Evolutionary conservation across 352 stramenopile genomes (phyloP).

Genomic region (Peronospora tabacina): DNA sequence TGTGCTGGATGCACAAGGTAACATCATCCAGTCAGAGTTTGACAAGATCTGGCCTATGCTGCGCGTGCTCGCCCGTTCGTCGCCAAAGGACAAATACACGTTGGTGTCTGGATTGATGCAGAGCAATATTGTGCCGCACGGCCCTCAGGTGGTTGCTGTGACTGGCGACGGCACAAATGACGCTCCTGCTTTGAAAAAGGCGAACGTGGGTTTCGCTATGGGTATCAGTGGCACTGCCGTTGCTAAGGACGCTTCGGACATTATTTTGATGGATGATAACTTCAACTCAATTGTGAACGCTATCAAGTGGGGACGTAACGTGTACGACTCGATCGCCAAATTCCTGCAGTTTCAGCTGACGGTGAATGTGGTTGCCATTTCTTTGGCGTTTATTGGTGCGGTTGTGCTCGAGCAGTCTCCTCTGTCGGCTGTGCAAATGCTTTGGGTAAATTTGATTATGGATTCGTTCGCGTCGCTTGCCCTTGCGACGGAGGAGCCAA

Average conservation of each 20-base stretch:
- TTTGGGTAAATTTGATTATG: conserved; percentile 98
- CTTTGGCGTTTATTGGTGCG: conserved; percentile 85
- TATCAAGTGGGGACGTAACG: conserved; percentile 93
- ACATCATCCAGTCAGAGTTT: conserved; percentile 56
- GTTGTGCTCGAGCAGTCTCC: conserved; percentile 55
- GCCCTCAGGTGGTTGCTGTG: conserved; percentile 89
- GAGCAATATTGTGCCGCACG: conserved; percentile 42
- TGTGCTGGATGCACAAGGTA: conserved; percentile 44
- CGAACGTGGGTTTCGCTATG: conserved; percentile 95
- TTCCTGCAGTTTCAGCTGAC: conserved; percentile 97
- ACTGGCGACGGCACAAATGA: conserved; percentile 96
- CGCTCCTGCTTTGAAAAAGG: conserved; percentile 90
- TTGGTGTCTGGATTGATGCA: conserved; percentile 57
- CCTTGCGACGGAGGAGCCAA: conserved; percentile 91
- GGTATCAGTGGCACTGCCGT: conserved; percentile 90
- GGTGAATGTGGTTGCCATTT: conserved; percentile 90
- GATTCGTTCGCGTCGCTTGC: conserved; percentile 92
- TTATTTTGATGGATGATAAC: conserved; percentile 94
- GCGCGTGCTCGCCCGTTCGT: conserved; percentile 52
- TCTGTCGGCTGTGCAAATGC: conserved; percentile 91
- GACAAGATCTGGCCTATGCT: conserved; percentile 67
- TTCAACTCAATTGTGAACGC: conserved; percentile 94
- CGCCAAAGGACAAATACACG: conserved; percentile 61
- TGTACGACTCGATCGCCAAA: conserved; percentile 96
- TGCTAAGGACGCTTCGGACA: conserved; percentile 92